Evolutionary conservation across 768 basidiomycete species (phyloP).

Genomic region (Rhodotorula babjevae): DNA sequence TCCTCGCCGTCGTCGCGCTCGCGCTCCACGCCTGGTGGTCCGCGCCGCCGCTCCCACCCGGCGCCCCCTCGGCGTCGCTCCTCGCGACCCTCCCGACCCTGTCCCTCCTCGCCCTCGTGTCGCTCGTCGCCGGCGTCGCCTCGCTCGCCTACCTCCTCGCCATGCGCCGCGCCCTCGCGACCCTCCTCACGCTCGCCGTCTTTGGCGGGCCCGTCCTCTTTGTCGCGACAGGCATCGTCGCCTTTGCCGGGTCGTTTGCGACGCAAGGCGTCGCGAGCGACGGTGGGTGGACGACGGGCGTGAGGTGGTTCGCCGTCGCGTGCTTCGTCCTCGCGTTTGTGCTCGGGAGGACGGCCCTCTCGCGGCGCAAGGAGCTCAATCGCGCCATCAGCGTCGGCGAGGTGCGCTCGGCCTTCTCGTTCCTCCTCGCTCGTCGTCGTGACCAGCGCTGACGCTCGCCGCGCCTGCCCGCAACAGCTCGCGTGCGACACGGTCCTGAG

Average conservation of each 20-base stretch:
- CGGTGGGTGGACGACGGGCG: constrained; percentile 48
- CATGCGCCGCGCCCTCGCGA: constrained; percentile 18
- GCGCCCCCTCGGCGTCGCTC: constrained; percentile 3
- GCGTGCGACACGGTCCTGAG: constrained; percentile 65
- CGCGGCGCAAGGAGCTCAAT: constrained; percentile 61
- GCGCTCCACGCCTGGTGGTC: constrained; percentile 12
- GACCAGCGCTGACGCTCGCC: not conserved
- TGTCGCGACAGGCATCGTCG: constrained; percentile 17
- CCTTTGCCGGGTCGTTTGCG: constrained; percentile 20
- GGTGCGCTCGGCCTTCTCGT: constrained; percentile 35
- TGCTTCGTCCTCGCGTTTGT: constrained; percentile 66
- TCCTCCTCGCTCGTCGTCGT: too few relatives aligned
- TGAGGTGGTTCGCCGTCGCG: constrained; percentile 71
- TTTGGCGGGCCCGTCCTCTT: constrained; percentile 25
- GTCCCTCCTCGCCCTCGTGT: constrained; percentile 22
- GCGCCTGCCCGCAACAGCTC: constrained; percentile 45
- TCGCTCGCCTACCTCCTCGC: constrained; percentile 23
- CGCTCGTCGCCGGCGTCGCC: constrained; percentile 21
- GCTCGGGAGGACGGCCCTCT: constrained; percentile 57
- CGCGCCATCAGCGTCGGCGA: constrained; percentile 49
- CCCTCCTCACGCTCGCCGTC: constrained; percentile 20
- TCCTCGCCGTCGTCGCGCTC: constrained; percentile 1
- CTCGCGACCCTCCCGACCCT: constrained; percentile 26
- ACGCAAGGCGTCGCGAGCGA: constrained; percentile 5
- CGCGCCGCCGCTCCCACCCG: not conserved